Conservation (phyloP, 2,329 filamentous ascomycete genomes). For the Arthroderma sp. region DNA sequence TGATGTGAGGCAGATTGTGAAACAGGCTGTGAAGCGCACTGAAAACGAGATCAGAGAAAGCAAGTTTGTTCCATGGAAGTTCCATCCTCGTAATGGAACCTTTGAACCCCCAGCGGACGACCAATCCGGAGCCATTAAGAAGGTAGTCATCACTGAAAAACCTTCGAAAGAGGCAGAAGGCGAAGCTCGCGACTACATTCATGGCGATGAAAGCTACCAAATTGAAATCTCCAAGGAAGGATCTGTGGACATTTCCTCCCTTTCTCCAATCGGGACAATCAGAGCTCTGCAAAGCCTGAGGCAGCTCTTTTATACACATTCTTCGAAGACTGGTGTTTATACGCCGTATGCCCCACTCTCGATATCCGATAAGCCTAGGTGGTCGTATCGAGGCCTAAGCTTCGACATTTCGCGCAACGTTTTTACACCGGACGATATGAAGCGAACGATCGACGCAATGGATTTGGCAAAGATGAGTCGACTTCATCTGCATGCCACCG, state of each 20-base stretch:
- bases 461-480: slow-evolving; percentile 37
- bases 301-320: slow-evolving; percentile 19
- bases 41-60: slow-evolving; percentile 10
- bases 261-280: slow-evolving; percentile 15
- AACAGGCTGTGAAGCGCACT: slow-evolving; percentile 12
- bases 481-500: slow-evolving; percentile 37
- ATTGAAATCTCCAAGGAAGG: slow-evolving; percentile 12
- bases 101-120: slow-evolving; percentile 13
- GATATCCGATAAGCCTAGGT: slow-evolving; percentile 62
- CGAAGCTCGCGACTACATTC: slow-evolving; percentile 8
- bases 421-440: slow-evolving; percentile 54
- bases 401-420: slow-evolving; percentile 65
- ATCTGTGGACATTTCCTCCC: slow-evolving; percentile 13
- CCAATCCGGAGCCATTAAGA: neutral
- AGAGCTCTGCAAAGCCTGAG: slow-evolving; percentile 17
- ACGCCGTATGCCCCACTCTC: slow-evolving; percentile 56
- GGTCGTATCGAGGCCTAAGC: slow-evolving; percentile 64
- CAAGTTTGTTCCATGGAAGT: slow-evolving; percentile 20
- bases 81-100: slow-evolving; percentile 14
- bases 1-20: slow-evolving; percentile 5
- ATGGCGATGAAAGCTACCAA: slow-evolving; percentile 17
- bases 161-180: slow-evolving; percentile 1
- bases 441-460: slow-evolving; percentile 63
- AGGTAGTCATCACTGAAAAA: too few relatives aligned
- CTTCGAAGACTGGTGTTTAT: slow-evolving; percentile 37